Evolutionary conservation across 768 basidiomycete genomes (phyloP), one percentile per base, ranked within the genome.

Genomic region (Gautieria morchelliformis): DNA sequence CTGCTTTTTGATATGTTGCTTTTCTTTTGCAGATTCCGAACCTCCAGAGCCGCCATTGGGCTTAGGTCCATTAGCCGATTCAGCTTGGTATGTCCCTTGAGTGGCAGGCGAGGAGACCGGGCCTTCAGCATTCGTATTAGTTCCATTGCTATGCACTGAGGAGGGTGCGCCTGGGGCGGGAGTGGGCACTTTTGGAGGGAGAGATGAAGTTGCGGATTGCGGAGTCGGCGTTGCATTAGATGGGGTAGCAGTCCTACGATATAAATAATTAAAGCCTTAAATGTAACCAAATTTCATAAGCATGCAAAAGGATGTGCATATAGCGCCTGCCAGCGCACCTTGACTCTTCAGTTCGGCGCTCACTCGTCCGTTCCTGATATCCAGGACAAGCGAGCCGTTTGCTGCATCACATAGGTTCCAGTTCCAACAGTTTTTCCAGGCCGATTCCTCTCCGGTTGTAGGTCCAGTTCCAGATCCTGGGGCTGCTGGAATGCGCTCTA

Each of bases 381-480:
- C 93, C 46, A 99, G 73, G 1, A 96, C 74, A 35, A 99, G 78
- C 11, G 83, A 84, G 1, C 96, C 95, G 60, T 87, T 96, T 2
- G 93, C 89, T 6, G 95, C 95, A 63, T 99, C 96, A 61, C 93
- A 93, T 44, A 98, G 73, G 65, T 97, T 95, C 95, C 95, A 96
- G 68, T 96, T 93, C 95, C 95, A 97, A 68, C 91, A 93, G 68
- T 96, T 97, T 72, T 97, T 99, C 96, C 96, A 99, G 0, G 90
- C 85, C 3, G 87, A 84, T 64, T 97, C 93, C 68, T 99, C 95
- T 2, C 80, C 78, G 2, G 79, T 75, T 9, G 78, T 74, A 5
- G 67, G 62, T 19, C 68, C 69, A 65, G 17, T 70, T 9, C 52
- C 40, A 35, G 69, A 69, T 30, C 78, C 75, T 20, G 72, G 74